Evolutionary conservation across 352 stramenopile genomes (phyloP).

Genomic region (Phytophthora capsici): DNA sequence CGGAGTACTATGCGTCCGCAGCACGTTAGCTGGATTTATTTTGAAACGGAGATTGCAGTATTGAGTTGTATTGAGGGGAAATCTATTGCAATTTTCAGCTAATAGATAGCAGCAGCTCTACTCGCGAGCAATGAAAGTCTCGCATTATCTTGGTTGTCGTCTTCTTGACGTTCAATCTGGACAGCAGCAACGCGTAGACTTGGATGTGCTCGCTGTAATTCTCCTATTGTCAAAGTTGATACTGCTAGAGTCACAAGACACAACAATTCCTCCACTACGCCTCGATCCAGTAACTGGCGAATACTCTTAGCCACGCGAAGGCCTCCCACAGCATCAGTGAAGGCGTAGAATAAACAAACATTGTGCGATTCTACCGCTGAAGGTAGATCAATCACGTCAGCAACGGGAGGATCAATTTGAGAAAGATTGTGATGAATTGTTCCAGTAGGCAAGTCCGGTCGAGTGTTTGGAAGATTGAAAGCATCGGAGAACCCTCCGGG

Average conservation of each 20-base stretch:
- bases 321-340: constrained; percentile 9
- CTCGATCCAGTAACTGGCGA: constrained; percentile 18
- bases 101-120: constrained; percentile 19
- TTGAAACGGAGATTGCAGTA: too few relatives aligned
- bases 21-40: too few relatives aligned
- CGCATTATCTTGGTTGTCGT: neutral
- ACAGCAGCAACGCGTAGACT: constrained; percentile 24
- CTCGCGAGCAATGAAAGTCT: constrained; percentile 13
- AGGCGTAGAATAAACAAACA: constrained; percentile 32
- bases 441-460: constrained; percentile 37
- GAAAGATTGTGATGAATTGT: constrained; percentile 23
- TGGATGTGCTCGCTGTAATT: constrained; percentile 32
- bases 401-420: constrained; percentile 2
- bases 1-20: too few relatives aligned
- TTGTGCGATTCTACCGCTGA: constrained; percentile 14
- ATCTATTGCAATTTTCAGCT: neutral
- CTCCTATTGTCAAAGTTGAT: constrained; percentile 17
- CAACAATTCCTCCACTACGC: constrained; percentile 24
- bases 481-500: constrained; percentile 20
- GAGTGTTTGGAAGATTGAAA: constrained; percentile 37
- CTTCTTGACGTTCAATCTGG: constrained; percentile 23
- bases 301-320: constrained; percentile 26
- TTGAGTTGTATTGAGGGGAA: too few relatives aligned
- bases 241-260: constrained; percentile 32
- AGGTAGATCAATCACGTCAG: constrained; percentile 20